These are phyloP conservation scores for Primulina eburnea DNA, from an alignment of 257 asterid species.

Conservation along the genomic window DNA sequence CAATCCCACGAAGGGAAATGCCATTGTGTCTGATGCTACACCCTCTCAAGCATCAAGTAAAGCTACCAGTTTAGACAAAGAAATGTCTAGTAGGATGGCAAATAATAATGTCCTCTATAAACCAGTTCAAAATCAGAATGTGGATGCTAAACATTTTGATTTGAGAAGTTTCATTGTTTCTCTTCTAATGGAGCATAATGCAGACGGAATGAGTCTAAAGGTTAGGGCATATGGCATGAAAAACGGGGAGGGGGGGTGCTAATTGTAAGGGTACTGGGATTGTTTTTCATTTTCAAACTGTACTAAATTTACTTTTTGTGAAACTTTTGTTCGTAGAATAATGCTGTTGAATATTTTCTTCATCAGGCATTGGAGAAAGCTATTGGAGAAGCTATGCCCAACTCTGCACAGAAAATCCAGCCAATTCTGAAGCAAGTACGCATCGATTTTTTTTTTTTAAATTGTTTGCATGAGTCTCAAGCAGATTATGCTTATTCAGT, in stretches of 20 bases:
- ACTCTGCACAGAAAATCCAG: conserved; percentile 64
- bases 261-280: conserved; percentile 2
- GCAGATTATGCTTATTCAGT: conserved; percentile 25
- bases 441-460: conserved; percentile 23
- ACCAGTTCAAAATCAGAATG: conserved; percentile 37
- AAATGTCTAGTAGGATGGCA: conserved; percentile 41
- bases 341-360: conserved; percentile 22
- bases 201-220: conserved; percentile 83
- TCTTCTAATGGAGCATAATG: conserved; percentile 63
- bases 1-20: conserved; percentile 50
- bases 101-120: conserved; percentile 44
- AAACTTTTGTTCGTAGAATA: conserved; percentile 12
- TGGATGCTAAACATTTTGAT: conserved; percentile 52
- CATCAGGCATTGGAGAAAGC: conserved; percentile 89
- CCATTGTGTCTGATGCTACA: conserved; percentile 33
- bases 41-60: conserved; percentile 42
- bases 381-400: conserved; percentile 70
- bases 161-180: conserved; percentile 65
- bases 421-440: conserved; percentile 82
- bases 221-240: conserved; percentile 33
- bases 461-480: conserved; percentile 14
- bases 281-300: background rate
- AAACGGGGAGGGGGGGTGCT: conserved; percentile 10
- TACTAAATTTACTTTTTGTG: background rate
- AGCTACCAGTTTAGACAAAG: conserved; percentile 54